phyloP scores from a whole-genome alignment of 2,329 filamentous ascomycete genomes.

The Alternaria arbusti region DNA sequence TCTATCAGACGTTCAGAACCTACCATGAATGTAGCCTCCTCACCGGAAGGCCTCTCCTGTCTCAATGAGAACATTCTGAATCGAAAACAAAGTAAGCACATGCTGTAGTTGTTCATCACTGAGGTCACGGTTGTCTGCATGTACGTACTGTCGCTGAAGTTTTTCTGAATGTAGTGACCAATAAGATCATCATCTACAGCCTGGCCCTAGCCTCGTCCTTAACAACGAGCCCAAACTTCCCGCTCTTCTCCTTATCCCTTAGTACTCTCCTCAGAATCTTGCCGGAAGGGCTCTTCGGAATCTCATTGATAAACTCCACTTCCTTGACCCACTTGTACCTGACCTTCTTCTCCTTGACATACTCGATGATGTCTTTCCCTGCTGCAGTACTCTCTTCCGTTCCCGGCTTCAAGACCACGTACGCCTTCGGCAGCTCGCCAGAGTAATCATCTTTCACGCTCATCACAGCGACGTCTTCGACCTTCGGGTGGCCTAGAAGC shows the following conservation, averaged over 20 bases:
- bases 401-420: constrained; percentile 50
- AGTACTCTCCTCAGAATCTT: constrained; percentile 57
- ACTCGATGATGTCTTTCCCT: constrained; percentile 52
- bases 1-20: too few relatives aligned
- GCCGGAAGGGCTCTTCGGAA: constrained; percentile 56
- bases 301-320: constrained; percentile 54
- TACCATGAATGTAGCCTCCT: too few relatives aligned
- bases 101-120: too few relatives aligned
- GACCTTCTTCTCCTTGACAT: constrained; percentile 54
- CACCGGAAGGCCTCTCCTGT: too few relatives aligned
- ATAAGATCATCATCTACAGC: too few relatives aligned
- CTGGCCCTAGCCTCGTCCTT: constrained; percentile 43
- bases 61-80: too few relatives aligned
- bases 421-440: constrained; percentile 55
- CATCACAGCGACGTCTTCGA: constrained; percentile 65
- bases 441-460: constrained; percentile 62
- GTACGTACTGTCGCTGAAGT: too few relatives aligned
- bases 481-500: constrained; percentile 62
- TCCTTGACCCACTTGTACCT: constrained; percentile 56
- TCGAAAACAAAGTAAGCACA: too few relatives aligned
- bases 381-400: constrained; percentile 33
- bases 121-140: too few relatives aligned
- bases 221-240: constrained; percentile 28
- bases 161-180: too few relatives aligned
- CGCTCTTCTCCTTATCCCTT: constrained; percentile 51